Evolutionary conservation across 2,329 filamentous ascomycete genomes (phyloP).

Genomic region (Calonectria fujianensis): DNA sequence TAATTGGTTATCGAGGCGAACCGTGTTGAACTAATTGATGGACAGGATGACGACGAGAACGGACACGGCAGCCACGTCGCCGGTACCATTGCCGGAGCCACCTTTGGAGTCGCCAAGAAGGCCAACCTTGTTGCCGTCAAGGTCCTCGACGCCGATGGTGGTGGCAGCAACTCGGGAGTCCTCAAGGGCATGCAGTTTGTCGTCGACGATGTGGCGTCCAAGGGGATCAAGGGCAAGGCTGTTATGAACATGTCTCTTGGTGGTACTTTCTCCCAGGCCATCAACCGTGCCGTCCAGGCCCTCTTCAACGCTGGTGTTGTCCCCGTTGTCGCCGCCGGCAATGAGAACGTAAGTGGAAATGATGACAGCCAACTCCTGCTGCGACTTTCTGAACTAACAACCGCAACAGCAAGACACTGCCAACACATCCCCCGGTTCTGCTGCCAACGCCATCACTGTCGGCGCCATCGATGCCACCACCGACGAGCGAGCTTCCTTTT

Average conservation of each 20-base stretch:
- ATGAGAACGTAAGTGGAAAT: constrained; percentile 66
- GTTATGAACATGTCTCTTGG: constrained; percentile 80
- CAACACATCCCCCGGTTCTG: constrained; percentile 73
- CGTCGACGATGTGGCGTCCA: constrained; percentile 65
- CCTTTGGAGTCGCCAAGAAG: constrained; percentile 74
- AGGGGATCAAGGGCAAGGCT: constrained; percentile 69
- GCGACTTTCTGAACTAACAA: constrained; percentile 36
- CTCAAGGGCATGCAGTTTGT: constrained; percentile 77
- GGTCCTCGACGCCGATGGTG: constrained; percentile 70
- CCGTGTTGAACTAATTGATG: constrained; percentile 27
- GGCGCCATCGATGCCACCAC: constrained; percentile 73
- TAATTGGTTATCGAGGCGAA: background rate
- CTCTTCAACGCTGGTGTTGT: constrained; percentile 71
- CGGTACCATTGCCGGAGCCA: constrained; percentile 76
- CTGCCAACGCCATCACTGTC: constrained; percentile 74
- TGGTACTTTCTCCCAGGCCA: constrained; percentile 67
- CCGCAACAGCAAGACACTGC: constrained; percentile 65
- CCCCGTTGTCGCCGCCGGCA: constrained; percentile 77
- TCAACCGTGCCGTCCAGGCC: constrained; percentile 74
- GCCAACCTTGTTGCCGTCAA: constrained; percentile 74
- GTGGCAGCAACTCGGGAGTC: constrained; percentile 64
- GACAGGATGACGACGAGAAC: constrained; percentile 72
- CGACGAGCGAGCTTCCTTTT: constrained; percentile 71
- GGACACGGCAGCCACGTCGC: constrained; percentile 80
- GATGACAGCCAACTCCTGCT: background rate